These are phyloP conservation scores for Triglochin maritima DNA, from an alignment of 106 monocot genomes.

Conservation along the genomic window DNA sequence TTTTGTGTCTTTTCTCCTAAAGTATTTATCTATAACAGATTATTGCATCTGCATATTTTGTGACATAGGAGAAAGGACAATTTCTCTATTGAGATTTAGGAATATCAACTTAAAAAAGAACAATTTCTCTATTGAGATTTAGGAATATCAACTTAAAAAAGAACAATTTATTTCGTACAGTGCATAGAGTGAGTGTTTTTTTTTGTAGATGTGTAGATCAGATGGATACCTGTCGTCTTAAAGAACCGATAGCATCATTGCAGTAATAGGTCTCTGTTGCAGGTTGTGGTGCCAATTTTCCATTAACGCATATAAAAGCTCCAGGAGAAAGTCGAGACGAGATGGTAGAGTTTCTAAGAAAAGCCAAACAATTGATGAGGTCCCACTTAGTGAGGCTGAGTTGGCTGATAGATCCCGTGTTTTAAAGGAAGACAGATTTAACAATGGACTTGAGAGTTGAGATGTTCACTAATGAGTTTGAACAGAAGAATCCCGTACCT, in stretches of 20 bases:
- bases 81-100: not conserved
- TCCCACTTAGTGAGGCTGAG: constrained; percentile 4
- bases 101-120: constrained; percentile 2
- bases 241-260: not conserved
- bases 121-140: not conserved
- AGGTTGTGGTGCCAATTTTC: constrained; percentile 21
- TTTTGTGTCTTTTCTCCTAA: too few species aligned
- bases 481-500: constrained; percentile 12
- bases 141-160: not conserved
- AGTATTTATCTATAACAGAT: too few species aligned
- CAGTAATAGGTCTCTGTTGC: constrained; percentile 8
- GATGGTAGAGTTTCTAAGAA: constrained; percentile 7
- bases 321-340: constrained; percentile 27
- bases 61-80: not conserved
- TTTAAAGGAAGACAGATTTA: constrained; percentile 8
- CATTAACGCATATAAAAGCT: constrained; percentile 32
- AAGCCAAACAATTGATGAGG: constrained; percentile 7
- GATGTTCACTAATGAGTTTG: not conserved
- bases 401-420: not conserved
- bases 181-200: constrained; percentile 17
- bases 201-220: not conserved
- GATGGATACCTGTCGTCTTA: not conserved
- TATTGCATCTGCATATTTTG: not conserved
- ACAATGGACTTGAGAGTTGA: constrained; percentile 1
- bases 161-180: constrained; percentile 8